Evolutionary conservation across 1,139 yeast genomes (phyloP), one percentile per base, ranked within the genome.

Genomic region (Hansenula lynferdii): DNA sequence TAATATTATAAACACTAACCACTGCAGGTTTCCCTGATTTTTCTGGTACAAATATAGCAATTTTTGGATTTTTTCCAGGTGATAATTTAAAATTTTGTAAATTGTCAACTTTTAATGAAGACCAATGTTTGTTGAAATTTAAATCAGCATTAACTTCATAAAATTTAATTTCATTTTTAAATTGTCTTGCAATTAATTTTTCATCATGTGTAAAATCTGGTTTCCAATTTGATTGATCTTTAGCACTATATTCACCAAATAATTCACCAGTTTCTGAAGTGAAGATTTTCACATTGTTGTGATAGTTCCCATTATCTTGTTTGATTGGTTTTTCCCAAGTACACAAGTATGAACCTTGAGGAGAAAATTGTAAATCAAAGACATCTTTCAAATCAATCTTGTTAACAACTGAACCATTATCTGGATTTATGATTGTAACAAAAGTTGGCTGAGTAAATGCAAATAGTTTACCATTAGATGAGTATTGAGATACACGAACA

Each of bases 41-140:
- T 56, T 89, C 97, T 8, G 97, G 96, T 27, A 85, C 76, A 58
- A 92, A 94, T 25, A 92, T 80, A 20, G 97, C 96, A 49, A 92
- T 76, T n/a, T 95, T 77, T 40, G 96, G 94, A 59, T 85, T 86
- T 56, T 47, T 80, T 34, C 97, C 97, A 2, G 96, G 97, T 25
- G 95, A 72, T 64, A 72, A 51, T 67, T 75, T 64, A 64, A 77
- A 76, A 52, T 77, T 70, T 43, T 74, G 67, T 39, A 78, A 68
- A 44, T 80, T 81, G 39, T 83, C 85, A 31, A 78, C 67, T 49
- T 77, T 75, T 48, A 82, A 74, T 49, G 75, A 76, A 50, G 81
- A 73, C 56, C 74, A 68, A 14, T 89, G 84, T 44, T 75, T 76
- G 46, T 70, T 69, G 51, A 82, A 70, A 50, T 74, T 72, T 29